Conservation (phyloP, 1,284 basidiomycete species). For the Malassezia brasiliensis region DNA sequence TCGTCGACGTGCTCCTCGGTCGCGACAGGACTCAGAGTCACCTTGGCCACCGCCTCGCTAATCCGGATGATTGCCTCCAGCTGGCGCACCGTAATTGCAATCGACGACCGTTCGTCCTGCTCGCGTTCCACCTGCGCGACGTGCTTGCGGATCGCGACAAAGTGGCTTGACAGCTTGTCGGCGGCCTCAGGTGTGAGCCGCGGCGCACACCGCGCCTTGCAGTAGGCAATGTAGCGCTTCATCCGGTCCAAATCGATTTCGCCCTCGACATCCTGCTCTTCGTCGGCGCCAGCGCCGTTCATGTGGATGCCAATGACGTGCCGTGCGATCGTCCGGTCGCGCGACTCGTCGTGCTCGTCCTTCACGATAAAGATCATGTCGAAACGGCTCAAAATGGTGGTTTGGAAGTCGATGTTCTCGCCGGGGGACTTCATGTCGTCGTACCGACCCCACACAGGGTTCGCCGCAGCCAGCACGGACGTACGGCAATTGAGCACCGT, state of each 20-base stretch:
- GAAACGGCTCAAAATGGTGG: slow-evolving; percentile 93
- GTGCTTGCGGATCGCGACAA: slow-evolving; percentile 84
- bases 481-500: slow-evolving; percentile 94
- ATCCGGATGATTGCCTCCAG: slow-evolving; percentile 98
- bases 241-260: slow-evolving; percentile 96
- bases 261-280: slow-evolving; percentile 57
- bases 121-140: slow-evolving; percentile 93
- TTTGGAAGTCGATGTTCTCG: slow-evolving; percentile 98
- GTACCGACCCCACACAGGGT: slow-evolving; percentile 96
- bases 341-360: slow-evolving; percentile 90
- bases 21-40: slow-evolving; percentile 77
- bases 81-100: slow-evolving; percentile 97
- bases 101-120: slow-evolving; percentile 92
- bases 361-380: slow-evolving; percentile 99
- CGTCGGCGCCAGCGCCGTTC: slow-evolving; percentile 67
- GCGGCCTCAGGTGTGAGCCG: slow-evolving; percentile 82
- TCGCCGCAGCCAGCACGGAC: slow-evolving; percentile 91
- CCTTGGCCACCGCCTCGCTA: slow-evolving; percentile 89
- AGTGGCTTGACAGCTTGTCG: slow-evolving; percentile 94
- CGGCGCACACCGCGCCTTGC: slow-evolving; percentile 92
- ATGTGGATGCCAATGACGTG: slow-evolving; percentile 99
- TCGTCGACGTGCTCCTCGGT: slow-evolving; percentile 93
- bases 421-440: slow-evolving; percentile 95
- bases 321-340: slow-evolving; percentile 87
- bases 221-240: slow-evolving; percentile 93